Evolutionary conservation across 768 basidiomycete species (phyloP).

Genomic region (Boletus vinaceobasis): DNA sequence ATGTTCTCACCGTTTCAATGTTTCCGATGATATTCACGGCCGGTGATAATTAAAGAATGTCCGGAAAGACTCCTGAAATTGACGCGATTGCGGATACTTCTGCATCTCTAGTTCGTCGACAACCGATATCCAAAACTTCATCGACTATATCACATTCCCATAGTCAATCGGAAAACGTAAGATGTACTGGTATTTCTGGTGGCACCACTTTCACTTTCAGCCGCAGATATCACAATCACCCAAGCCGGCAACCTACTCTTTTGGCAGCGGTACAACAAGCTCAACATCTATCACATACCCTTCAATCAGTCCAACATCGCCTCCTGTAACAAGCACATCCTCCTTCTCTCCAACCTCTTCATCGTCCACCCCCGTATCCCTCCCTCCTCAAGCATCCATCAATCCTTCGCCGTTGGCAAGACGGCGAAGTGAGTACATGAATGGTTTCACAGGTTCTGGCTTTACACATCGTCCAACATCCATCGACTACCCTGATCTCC

Average conservation of each 20-base stretch:
- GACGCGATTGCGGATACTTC: constrained; percentile 13
- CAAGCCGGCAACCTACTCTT: constrained; percentile 32
- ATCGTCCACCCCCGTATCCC: constrained; percentile 42
- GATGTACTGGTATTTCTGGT: constrained; percentile 9
- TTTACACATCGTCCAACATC: constrained; percentile 42
- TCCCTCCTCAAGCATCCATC: constrained; percentile 83
- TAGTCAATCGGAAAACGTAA: constrained; percentile 50
- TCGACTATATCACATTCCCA: constrained; percentile 45
- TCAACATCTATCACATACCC: constrained; percentile 53
- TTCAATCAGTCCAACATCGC: constrained; percentile 39
- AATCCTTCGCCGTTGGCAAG: constrained; percentile 74
- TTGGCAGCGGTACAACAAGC: constrained; percentile 36
- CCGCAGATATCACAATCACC: constrained; percentile 36
- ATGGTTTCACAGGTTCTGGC: constrained; percentile 61
- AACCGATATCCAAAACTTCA: constrained; percentile 41
- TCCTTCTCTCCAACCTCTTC: constrained; percentile 40
- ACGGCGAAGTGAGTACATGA: constrained; percentile 72
- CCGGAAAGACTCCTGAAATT: constrained; percentile 13
- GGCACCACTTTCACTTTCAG: constrained; percentile 13
- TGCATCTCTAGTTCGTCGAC: constrained; percentile 33
- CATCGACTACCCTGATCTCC: constrained; percentile 82
- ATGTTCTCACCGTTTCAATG: constrained; percentile 8
- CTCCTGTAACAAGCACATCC: constrained; percentile 35
- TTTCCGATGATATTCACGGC: constrained; percentile 10
- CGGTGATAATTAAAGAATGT: constrained; percentile 12